Conservation (phyloP, 345 rosid species). For the Hypericum androsaemum region DNA sequence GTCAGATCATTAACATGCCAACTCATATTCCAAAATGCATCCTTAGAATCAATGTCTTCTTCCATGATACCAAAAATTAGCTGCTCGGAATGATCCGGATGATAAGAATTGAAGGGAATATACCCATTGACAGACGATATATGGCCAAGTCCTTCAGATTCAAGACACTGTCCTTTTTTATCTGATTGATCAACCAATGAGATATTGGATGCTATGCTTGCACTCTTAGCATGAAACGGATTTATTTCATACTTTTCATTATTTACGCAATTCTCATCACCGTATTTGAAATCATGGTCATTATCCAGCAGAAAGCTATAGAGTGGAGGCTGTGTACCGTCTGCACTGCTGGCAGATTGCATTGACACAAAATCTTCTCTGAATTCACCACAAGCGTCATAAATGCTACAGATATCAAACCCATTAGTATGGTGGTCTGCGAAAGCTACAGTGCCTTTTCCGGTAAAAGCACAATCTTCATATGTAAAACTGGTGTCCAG, state of each 20-base stretch:
- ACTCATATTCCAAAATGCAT: too few species aligned
- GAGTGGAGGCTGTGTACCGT: constrained; percentile 14
- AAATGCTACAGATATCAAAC: constrained; percentile 31
- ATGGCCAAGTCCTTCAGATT: constrained; percentile 22
- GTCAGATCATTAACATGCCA: too few species aligned
- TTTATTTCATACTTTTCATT: constrained; percentile 31
- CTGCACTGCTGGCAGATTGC: constrained; percentile 21
- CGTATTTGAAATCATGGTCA: constrained; percentile 20
- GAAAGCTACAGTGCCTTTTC: too few species aligned
- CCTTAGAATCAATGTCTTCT: too few species aligned
- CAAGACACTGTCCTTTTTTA: constrained; percentile 23
- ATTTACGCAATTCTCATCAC: constrained; percentile 24
- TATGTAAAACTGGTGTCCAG: too few species aligned
- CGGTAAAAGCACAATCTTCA: too few species aligned
- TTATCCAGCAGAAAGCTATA: constrained; percentile 11
- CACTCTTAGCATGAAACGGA: constrained; percentile 31
- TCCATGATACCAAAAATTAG: too few species aligned
- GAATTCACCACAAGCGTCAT: constrained; percentile 26
- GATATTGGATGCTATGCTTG: constrained; percentile 26
- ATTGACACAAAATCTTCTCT: constrained; percentile 21
- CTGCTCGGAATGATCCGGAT: constrained; percentile 9
- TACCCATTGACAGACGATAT: constrained; percentile 21
- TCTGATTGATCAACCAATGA: constrained; percentile 23
- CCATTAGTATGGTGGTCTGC: too few species aligned
- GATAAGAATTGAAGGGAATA: constrained; percentile 21